Base-by-base conservation (phyloP, 208 protist species). In the Trypanosoma congolense region DNA sequence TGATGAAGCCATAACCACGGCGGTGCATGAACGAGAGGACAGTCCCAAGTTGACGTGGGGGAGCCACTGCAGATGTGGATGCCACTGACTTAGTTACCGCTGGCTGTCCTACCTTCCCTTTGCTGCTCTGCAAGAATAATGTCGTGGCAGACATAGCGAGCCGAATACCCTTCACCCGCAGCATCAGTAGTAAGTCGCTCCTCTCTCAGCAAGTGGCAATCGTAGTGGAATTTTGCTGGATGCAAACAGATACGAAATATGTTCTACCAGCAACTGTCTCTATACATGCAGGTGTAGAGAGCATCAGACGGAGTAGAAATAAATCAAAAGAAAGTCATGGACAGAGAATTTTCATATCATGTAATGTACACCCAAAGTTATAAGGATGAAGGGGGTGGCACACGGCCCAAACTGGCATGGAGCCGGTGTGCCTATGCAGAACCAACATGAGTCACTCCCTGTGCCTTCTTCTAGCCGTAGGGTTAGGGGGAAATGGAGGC, bases 1-100 rank as follows among this genome's bases (percentile, higher is more conserved):
- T 43, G 0, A 92, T 44, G 65, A 92, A 92, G n/a, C 84, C 84
- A 54, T 89, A 92, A 38, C 84, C 84, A 16, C 81, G 74, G n/a
- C 84, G 80, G 57, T 92, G 80, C 68, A 83, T 92, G 54, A 89
- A 92, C 16, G 65, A 80, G 0, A 73, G 75, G 8, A 92, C 76
- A 10, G 79, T 92, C 38, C 84, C 84, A 52, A 66, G 25, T 6
- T 26, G 61, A 5, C 61, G 41, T 29, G 29, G 31, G 1, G 42
- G n/a, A 16, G 28, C 2, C 30, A 30, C n/a, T 19, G n/a, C 10
- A 14, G 40, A 41, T 38, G 33, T 12, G 12, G 33, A 38, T 38
- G 33, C 0, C 12, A 12, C 33, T 38, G 12, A 16, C 9, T 38
- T 38, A 24, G 42, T 9, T 3, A 28, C 0, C 0, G 36, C 21